Conservation (phyloP, 768 basidiomycete genomes). For the Boletus rubropictus region DNA sequence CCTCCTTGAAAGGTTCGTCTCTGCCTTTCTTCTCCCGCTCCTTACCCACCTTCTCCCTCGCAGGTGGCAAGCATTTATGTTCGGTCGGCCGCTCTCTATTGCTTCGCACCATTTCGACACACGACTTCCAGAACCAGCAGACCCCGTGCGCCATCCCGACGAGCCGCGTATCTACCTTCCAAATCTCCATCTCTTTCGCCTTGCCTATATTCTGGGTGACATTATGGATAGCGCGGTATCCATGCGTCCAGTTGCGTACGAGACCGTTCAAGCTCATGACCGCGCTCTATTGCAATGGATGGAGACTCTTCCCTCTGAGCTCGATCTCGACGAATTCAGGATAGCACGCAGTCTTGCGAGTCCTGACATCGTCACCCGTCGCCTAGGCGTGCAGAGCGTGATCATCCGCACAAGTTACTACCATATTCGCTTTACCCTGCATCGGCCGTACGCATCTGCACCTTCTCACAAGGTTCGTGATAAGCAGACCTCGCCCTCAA, state of each 20-base stretch:
- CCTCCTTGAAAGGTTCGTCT: conserved; percentile 65
- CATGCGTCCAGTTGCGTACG: conserved; percentile 72
- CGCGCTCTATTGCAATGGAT: conserved; percentile 67
- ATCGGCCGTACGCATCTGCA: conserved; percentile 61
- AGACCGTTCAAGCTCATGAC: conserved; percentile 68
- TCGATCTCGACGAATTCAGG: conserved; percentile 71
- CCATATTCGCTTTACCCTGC: conserved; percentile 80
- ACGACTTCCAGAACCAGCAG: conserved; percentile 62
- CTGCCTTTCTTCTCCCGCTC: conserved; percentile 2
- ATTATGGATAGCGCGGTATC: conserved; percentile 84
- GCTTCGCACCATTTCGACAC: conserved; percentile 84
- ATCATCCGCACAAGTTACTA: conserved; percentile 73
- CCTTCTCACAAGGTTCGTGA: conserved; percentile 22
- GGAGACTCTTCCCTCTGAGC: conserved; percentile 67
- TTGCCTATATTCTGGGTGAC: conserved; percentile 76
- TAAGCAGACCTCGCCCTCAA: conserved; percentile 29
- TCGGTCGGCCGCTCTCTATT: conserved; percentile 71
- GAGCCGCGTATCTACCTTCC: conserved; percentile 68
- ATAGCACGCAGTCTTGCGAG: conserved; percentile 70
- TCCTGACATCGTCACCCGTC: conserved; percentile 48
- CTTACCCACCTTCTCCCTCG: conserved; percentile 6
- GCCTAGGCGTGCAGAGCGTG: conserved; percentile 75
- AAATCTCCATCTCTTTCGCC: conserved; percentile 66
- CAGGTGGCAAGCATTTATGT: conserved; percentile 87
- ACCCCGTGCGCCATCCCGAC: conserved; percentile 36